Evolutionary conservation across 2,329 filamentous ascomycete genomes (phyloP), one percentile per base, ranked within the genome.

Genomic region (Xylaria hypoxylon): DNA sequence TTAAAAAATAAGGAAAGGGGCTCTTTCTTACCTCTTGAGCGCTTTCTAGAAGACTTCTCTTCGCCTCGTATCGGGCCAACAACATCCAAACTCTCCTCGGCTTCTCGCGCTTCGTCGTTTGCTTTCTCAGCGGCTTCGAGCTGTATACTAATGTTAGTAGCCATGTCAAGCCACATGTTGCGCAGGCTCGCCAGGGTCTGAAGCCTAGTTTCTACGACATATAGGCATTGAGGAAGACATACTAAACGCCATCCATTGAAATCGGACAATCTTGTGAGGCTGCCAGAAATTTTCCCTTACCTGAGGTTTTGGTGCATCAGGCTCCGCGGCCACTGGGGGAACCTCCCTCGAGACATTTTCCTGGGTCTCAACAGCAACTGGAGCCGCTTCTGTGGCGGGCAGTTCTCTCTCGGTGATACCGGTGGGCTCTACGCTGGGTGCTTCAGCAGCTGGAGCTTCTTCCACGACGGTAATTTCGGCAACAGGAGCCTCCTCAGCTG

Each of bases 21-120:
- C 74, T 75, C 71, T 76, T 79, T 77, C 81, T 83, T 79, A 83
- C 81, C 81, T 83, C 81, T 82, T 71, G 77, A 79, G 53, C 71
- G 70, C 60, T 66, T 72, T 59, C 57, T 70, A 44, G 64, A 64
- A 51, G 66, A 53, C 70, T 76, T 79, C 67, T 78, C 78, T 56
- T 79, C 77, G 51, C 72, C 70, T 53, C 77, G 74, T 65, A 81
- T 81, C 28, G 79, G 79, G 31, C 77, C 79, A 67, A 81, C 73
- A 4, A 72, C 77, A 64, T 82, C 80, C 69, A 80, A 81, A 62
- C 75, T 78, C 73, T 82, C 78, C 35, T 77, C 76, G 11, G 64
- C 70, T 53, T 72, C 69, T 59, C 68, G 51, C 17, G 22, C 31
- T 47, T 40, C 53, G 4, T 60, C 55, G 5, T 61, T 45, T 11